Conservation (phyloP, 1,139 yeast genomes). For the Pichia sp. region DNA sequence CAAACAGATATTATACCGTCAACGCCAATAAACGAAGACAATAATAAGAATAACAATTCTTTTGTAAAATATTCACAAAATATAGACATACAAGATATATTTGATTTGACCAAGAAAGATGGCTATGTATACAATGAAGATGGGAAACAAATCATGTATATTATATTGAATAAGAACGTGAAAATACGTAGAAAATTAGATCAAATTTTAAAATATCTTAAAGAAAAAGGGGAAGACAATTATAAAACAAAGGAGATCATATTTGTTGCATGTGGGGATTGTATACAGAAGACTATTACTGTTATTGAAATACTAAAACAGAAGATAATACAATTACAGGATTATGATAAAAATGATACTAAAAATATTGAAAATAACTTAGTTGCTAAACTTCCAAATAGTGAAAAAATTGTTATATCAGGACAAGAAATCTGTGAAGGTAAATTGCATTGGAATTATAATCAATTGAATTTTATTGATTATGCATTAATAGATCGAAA, state of each 20-base stretch:
- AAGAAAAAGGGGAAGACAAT: not conserved
- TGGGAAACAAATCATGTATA: not conserved
- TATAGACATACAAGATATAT: slow-evolving; percentile 8
- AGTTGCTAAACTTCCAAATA: slow-evolving; percentile 16
- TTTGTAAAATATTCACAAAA: slow-evolving; percentile 15
- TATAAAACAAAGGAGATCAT: slow-evolving; percentile 18
- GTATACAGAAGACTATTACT: slow-evolving; percentile 26
- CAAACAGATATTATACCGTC: not conserved
- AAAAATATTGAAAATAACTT: slow-evolving; percentile 6
- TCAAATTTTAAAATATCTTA: slow-evolving; percentile 14
- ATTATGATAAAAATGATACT: not conserved
- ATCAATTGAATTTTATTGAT: slow-evolving; percentile 24
- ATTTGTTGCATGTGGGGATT: slow-evolving; percentile 19
- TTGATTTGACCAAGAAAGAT: not conserved
- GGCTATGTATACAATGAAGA: slow-evolving; percentile 1
- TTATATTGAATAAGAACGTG: slow-evolving; percentile 22
- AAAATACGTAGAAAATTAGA: slow-evolving; percentile 21
- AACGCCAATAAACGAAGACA: not conserved
- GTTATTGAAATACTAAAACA: slow-evolving; percentile 28
- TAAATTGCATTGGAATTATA: slow-evolving; percentile 2
- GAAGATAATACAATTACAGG: slow-evolving; percentile 12
- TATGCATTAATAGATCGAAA: slow-evolving; percentile 12
- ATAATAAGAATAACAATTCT: not conserved
- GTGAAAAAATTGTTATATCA: slow-evolving; percentile 1
- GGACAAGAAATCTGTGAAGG: slow-evolving; percentile 2